phyloP scores from a whole-genome alignment of 2,329 filamentous ascomycete genomes.

The Fusarium virguliforme region DNA sequence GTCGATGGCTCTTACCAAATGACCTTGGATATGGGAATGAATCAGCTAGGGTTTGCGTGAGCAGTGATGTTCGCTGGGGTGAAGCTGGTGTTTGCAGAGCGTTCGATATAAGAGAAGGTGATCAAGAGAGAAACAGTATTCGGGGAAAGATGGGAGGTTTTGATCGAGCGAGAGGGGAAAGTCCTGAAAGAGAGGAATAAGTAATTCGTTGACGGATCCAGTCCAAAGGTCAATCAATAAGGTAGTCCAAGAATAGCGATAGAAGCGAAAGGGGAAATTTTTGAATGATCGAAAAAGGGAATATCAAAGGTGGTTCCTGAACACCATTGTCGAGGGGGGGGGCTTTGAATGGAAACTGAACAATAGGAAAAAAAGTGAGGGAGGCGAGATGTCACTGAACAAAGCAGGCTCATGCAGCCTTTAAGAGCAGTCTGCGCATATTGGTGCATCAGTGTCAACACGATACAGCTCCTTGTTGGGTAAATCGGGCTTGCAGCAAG shows the following conservation, averaged over 20 bases:
- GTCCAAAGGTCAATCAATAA: conserved; percentile 37
- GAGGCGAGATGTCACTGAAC: conserved; percentile 36
- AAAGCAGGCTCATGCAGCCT: conserved; percentile 44
- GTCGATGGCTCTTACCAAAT: conserved; percentile 15
- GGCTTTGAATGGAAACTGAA: conserved; percentile 45
- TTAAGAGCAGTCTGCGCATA: conserved; percentile 45
- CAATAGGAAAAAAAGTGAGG: conserved; percentile 35
- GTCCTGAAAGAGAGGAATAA: conserved; percentile 32
- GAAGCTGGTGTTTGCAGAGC: not conserved
- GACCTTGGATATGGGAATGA: conserved; percentile 4
- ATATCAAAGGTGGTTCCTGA: conserved; percentile 45
- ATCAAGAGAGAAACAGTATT: conserved; percentile 16
- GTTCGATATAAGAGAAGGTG: conserved; percentile 11
- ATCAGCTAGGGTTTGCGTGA: conserved; percentile 1
- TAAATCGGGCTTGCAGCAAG: conserved; percentile 26
- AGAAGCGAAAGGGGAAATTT: conserved; percentile 38
- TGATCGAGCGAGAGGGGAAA: not conserved
- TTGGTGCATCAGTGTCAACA: conserved; percentile 30
- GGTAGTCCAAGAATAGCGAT: conserved; percentile 31
- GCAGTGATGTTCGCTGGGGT: not conserved
- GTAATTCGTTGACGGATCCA: conserved; percentile 34
- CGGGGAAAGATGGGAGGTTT: conserved; percentile 8
- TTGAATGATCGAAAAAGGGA: conserved; percentile 42
- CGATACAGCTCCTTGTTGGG: conserved; percentile 15
- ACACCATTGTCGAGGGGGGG: conserved; percentile 49